Base-by-base conservation (phyloP, 768 basidiomycete species). In the Boletus huronensis region DNA sequence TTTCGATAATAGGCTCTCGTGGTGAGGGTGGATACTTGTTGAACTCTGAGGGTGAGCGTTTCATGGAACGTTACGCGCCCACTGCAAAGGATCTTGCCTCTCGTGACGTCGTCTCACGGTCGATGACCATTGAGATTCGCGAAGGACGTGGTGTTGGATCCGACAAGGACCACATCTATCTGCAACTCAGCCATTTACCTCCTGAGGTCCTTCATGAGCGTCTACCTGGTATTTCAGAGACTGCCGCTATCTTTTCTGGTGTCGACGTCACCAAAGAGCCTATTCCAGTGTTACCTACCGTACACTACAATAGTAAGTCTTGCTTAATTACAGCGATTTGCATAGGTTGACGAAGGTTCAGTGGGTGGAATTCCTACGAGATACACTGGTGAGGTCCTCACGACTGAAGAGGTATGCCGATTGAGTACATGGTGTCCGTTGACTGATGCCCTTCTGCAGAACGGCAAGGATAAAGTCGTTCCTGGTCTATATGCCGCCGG, bases 211-310 rank as follows among this genome's bases (percentile, higher is more conserved):
- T 99, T 50, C 93, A 91, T 68, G 96, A 98, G 73, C 86, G 97
- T 67, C 80, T 99, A 25, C 97, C 97, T 56, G 97, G 97, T 81
- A 99, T 99, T 70, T 98, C 97, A 45, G 97, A 99, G 79, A 99
- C 97, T 9, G 97, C 97, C 21, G 90, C 97, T 53, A 98, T 99
- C 70, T 99, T 99, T 77, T 83, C 92, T 62, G 97, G 97, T 71
- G 97, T 98, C 57, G 97, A 99, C 73, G 97, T 99, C 53, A 98
- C 97, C 58, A 98, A 99, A 79, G 96, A 98, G 71, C 97, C 97
- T 34, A 99, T 99, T 65, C 97, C 97, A 35, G 97, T 99, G 26
- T 75, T 99, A 58, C 97, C 97, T 29, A 99, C 97, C 38, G 97
- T 97, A 32, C 96, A 98, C 75, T 98, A 98, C 76, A 98, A 98